Conservation (phyloP, 257 asterid genomes). For the Fraxinus americana region DNA sequence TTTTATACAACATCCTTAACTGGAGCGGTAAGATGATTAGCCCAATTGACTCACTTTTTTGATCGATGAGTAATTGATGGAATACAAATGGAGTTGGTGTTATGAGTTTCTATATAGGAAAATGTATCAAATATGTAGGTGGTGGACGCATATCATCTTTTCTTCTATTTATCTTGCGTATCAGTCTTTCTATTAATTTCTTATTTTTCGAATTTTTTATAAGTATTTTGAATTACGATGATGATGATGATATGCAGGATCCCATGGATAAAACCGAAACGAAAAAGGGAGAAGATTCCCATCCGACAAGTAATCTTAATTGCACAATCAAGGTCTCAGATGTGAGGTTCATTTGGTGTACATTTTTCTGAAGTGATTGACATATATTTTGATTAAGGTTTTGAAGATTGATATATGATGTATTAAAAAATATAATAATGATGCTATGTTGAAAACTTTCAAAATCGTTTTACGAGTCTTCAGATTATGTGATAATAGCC, state of each 20-base stretch:
- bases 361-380: not conserved
- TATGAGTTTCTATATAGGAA: not conserved
- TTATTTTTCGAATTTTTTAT: not conserved
- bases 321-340: conserved; percentile 38
- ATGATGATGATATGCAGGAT: conserved; percentile 29
- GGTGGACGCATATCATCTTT: not conserved
- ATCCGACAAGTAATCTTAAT: conserved; percentile 21
- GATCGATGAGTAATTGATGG: not conserved
- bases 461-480: not conserved
- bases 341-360: conserved; percentile 29
- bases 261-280: conserved; percentile 30
- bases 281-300: conserved; percentile 28
- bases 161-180: not conserved
- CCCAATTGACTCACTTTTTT: not conserved
- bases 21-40: not conserved
- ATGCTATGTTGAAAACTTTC: not conserved
- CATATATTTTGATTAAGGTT: not conserved
- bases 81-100: not conserved
- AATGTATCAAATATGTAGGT: too few species aligned
- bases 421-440: not conserved
- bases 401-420: not conserved
- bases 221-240: not conserved
- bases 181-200: not conserved
- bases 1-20: not conserved
- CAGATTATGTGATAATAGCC: not conserved